A percentile compares a stretch with the other conserved stretches of the same genome.
Evolutionary conservation across 768 basidiomycete species (phyloP).

Genomic region (Leccinum subtestaceum): DNA sequence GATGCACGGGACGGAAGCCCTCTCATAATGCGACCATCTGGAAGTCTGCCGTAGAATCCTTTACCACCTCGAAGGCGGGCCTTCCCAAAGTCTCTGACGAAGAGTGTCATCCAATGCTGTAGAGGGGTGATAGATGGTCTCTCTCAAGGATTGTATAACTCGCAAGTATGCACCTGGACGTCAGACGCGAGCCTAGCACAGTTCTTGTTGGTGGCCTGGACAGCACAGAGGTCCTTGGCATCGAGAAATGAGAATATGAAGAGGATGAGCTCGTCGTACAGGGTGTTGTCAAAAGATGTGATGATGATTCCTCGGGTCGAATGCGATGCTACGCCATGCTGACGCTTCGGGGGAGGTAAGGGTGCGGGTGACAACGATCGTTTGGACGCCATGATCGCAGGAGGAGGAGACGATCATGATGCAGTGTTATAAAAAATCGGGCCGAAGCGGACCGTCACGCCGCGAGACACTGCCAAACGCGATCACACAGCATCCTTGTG

Average conservation of each 20-base stretch:
- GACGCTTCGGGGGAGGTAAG: constrained; percentile 59
- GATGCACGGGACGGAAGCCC: constrained; percentile 53
- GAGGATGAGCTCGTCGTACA: constrained; percentile 77
- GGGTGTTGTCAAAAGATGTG: constrained; percentile 48
- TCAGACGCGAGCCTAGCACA: constrained; percentile 68
- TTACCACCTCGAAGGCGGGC: constrained; percentile 63
- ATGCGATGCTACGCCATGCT: constrained; percentile 31
- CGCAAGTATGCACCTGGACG: constrained; percentile 47
- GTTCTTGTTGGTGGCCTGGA: constrained; percentile 59
- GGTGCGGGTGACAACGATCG: constrained; percentile 45
- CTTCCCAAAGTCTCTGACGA: constrained; percentile 63
- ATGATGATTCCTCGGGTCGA: constrained; percentile 10
- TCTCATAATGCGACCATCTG: constrained; percentile 57
- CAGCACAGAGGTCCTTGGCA: constrained; percentile 62
- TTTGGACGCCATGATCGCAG: constrained; percentile 36
- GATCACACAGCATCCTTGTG: too few species aligned
- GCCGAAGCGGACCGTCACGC: constrained; percentile 7
- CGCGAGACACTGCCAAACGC: too few species aligned
- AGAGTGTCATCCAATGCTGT: constrained; percentile 68
- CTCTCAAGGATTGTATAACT: background rate
- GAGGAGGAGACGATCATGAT: background rate
- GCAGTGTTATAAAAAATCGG: constrained; percentile 10
- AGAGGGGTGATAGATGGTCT: constrained; percentile 18
- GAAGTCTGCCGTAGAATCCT: constrained; percentile 51
- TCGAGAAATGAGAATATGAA: constrained; percentile 71